Conservation (phyloP, 2,329 filamentous ascomycete species). For the Cladosporium velox region DNA sequence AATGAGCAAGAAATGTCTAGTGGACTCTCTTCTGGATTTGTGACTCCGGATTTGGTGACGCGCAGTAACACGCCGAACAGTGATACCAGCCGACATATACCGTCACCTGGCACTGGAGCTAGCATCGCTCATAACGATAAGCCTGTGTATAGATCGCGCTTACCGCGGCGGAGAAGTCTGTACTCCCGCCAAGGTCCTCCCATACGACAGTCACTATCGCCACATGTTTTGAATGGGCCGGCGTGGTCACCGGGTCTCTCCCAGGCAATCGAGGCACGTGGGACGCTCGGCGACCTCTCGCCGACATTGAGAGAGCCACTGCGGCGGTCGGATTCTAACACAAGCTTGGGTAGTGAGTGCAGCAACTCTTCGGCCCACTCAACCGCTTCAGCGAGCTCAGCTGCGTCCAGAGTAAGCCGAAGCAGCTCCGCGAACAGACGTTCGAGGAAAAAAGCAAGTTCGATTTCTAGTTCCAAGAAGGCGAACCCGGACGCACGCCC, state of each 20-base stretch:
- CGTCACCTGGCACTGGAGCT: not conserved
- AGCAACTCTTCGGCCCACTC: slow-evolving; percentile 14
- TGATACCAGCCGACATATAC: not conserved
- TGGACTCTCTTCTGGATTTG: not conserved
- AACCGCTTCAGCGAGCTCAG: slow-evolving; percentile 16
- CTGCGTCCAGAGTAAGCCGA: not conserved
- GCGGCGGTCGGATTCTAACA: not conserved
- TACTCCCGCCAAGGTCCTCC: slow-evolving; percentile 1
- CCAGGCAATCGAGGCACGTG: not conserved
- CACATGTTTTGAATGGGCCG: not conserved
- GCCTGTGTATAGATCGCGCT: not conserved
- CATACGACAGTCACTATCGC: not conserved
- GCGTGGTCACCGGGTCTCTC: not conserved
- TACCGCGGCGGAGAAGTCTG: slow-evolving; percentile 6
- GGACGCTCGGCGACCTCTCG: not conserved
- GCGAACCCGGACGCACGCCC: not conserved
- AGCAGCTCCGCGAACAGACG: slow-evolving; percentile 10
- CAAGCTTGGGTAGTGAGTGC: slow-evolving; percentile 13
- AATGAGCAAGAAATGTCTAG: not conserved
- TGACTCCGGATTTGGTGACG: slow-evolving; percentile 8
- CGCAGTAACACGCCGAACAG: slow-evolving; percentile 16
- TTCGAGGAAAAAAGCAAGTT: not conserved
- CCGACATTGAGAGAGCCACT: not conserved
- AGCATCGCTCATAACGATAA: not conserved
- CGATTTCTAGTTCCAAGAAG: not conserved